Conservation (phyloP, 371 early-diverging fungal species). For the Mucor lusitanicus region DNA sequence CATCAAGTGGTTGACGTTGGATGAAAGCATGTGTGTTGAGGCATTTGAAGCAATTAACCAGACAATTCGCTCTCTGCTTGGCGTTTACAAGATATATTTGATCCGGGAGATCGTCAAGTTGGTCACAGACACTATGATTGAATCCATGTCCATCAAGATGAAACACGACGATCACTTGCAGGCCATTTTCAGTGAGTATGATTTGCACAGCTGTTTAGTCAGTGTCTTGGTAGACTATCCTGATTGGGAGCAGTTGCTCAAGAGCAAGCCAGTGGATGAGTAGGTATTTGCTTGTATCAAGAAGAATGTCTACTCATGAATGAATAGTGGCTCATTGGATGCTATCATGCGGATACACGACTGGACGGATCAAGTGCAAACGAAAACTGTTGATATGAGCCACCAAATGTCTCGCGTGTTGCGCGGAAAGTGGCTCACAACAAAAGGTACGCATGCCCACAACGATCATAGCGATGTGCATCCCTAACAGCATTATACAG, state of each 20-base stretch:
- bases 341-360: neutral
- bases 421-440: slow-evolving; percentile 13
- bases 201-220: slow-evolving; percentile 5
- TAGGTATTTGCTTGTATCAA: neutral
- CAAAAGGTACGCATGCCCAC: neutral
- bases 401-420: slow-evolving; percentile 3
- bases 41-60: slow-evolving; percentile 11
- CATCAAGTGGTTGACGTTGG: slow-evolving; percentile 7
- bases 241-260: slow-evolving; percentile 1
- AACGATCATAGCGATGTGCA: neutral
- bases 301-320: neutral
- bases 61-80: slow-evolving; percentile 6
- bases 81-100: slow-evolving; percentile 5
- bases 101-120: neutral
- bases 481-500: neutral
- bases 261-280: slow-evolving; percentile 1
- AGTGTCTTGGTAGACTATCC: neutral
- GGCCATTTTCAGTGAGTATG: neutral
- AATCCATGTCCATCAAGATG: neutral
- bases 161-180: neutral
- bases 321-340: slow-evolving; percentile 7
- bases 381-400: neutral
- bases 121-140: neutral
- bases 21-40: neutral
- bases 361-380: slow-evolving; percentile 9